A percentile compares a stretch with the other conserved stretches of the same genome.
These are phyloP conservation scores for Solanum chiquidenum DNA, from an alignment of 257 asterid genomes.

Conservation along the genomic window DNA sequence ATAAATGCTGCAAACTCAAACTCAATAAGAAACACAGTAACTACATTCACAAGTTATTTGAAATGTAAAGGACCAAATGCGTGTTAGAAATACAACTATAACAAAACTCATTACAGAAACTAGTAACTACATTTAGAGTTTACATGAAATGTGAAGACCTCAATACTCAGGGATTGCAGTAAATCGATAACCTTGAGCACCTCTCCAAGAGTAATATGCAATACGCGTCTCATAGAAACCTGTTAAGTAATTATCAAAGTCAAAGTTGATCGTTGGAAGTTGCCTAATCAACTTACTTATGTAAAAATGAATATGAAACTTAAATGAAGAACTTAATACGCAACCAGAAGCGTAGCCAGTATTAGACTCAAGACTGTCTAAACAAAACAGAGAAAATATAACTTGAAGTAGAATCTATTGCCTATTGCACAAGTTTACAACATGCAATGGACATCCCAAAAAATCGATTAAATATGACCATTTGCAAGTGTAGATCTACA, in stretches of 20 bases:
- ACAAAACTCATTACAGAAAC: background rate
- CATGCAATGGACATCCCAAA: background rate
- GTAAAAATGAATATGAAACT: background rate
- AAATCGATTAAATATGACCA: background rate
- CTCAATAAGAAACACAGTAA: background rate
- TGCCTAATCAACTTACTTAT: background rate
- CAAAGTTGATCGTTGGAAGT: background rate
- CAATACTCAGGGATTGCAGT: slow-evolving; percentile 75
- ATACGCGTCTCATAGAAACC: slow-evolving; percentile 84
- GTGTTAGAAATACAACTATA: background rate
- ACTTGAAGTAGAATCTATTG: background rate
- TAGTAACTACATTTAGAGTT: background rate
- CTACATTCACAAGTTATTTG: background rate
- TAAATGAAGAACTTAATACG: background rate
- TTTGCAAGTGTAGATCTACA: background rate
- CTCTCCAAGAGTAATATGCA: slow-evolving; percentile 77
- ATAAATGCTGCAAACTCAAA: background rate
- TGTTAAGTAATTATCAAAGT: slow-evolving; percentile 7
- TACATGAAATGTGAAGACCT: slow-evolving; percentile 1
- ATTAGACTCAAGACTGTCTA: background rate
- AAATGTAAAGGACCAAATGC: background rate
- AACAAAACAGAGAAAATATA: background rate
- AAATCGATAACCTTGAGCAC: slow-evolving; percentile 41
- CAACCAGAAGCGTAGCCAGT: background rate
- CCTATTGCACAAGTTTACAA: background rate